Evolutionary conservation across 2,329 filamentous ascomycete species (phyloP).

Genomic region (Penicillium sp.): DNA sequence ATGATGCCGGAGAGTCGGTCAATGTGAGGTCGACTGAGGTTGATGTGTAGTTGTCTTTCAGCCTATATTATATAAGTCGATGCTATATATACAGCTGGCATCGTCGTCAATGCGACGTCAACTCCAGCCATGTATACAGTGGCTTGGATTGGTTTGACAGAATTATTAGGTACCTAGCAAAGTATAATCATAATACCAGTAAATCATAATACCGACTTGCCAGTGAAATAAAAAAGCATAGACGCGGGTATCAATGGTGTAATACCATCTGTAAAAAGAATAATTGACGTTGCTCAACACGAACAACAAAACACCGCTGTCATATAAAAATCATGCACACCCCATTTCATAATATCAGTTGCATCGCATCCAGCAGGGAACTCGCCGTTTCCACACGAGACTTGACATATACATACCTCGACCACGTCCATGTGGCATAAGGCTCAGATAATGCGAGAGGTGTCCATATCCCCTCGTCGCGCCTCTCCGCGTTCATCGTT

Average conservation of each 20-base stretch:
- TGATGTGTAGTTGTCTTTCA: slow-evolving; percentile 2
- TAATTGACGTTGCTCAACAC: too few species aligned
- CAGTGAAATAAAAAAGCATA: too few species aligned
- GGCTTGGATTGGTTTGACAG: too few species aligned
- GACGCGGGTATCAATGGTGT: too few species aligned
- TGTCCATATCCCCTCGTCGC: slow-evolving; percentile 1
- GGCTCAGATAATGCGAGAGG: not conserved
- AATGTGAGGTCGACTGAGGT: slow-evolving; percentile 8
- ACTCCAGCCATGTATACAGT: too few species aligned
- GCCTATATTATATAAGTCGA: too few species aligned
- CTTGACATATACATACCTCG: not conserved
- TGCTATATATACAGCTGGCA: too few species aligned
- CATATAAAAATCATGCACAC: not conserved
- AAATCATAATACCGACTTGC: too few species aligned
- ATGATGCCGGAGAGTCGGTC: not conserved
- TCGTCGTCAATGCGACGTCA: too few species aligned
- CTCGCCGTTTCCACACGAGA: not conserved
- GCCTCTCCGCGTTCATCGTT: not conserved
- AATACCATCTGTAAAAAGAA: too few species aligned
- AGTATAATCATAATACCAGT: too few species aligned
- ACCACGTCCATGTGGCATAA: not conserved
- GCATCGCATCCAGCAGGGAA: not conserved
- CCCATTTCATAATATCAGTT: not conserved
- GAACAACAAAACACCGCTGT: not conserved
- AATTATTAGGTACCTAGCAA: too few species aligned